phyloP scores from a whole-genome alignment of 257 asterid species.

The Cordia subcordata region DNA sequence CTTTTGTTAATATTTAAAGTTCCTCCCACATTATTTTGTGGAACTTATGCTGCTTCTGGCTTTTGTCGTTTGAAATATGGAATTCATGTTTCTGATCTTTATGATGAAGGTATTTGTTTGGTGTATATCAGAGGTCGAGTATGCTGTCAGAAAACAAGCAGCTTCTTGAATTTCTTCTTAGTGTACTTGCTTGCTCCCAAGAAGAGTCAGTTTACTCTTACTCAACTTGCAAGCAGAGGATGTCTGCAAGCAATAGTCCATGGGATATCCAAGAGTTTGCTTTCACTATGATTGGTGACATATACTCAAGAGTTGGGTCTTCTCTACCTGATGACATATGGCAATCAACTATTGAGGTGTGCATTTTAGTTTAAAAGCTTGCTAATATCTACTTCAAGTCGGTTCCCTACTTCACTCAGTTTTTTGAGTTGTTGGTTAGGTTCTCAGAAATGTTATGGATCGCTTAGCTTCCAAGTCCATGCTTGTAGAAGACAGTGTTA shows the following conservation, averaged over 20 bases:
- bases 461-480: constrained; percentile 50
- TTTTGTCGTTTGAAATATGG: background rate
- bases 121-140: constrained; percentile 43
- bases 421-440: constrained; percentile 40
- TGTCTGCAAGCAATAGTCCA: constrained; percentile 23
- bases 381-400: constrained; percentile 4
- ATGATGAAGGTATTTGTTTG: constrained; percentile 54
- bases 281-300: constrained; percentile 63
- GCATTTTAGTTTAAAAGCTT: constrained; percentile 16
- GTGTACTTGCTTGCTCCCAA: constrained; percentile 50
- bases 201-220: constrained; percentile 32
- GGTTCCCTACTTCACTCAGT: constrained; percentile 24
- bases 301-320: constrained; percentile 59
- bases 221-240: constrained; percentile 30
- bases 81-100: constrained; percentile 7
- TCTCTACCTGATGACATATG: constrained; percentile 57
- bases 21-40: background rate
- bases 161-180: constrained; percentile 56
- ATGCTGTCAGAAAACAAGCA: constrained; percentile 47
- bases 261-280: constrained; percentile 58
- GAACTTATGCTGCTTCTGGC: background rate
- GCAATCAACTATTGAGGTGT: constrained; percentile 81
- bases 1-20: background rate
- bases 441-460: constrained; percentile 71
- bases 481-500: constrained; percentile 46